Evolutionary conservation across 768 basidiomycete genomes (phyloP), one percentile per base, ranked within the genome.

Genomic region (Naematelia aurantialba): DNA sequence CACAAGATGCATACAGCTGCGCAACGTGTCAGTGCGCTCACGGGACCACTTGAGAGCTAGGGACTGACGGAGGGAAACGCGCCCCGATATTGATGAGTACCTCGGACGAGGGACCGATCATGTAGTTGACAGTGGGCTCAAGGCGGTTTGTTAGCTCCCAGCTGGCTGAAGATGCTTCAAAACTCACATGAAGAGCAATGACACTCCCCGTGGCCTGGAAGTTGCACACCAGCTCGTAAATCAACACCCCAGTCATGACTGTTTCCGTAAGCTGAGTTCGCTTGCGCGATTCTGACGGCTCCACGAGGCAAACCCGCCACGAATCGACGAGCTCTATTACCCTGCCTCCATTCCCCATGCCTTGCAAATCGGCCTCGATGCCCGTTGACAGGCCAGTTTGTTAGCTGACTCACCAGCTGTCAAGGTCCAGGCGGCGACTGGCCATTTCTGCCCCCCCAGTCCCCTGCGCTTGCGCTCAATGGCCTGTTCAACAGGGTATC

Each of bases 401-500:
- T n/a, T n/a, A 39, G 8, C 34, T 39, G 8, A 39, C 83, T 61
- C 60, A 91, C 91, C 60, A 21, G 72, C 54, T 11, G 74, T 65
- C 39, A 79, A 48, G 4, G 62, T 45, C 77, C 78, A 96, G 12
- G 85, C 87, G 85, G 87, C 82, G 61, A 86, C 84, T 29, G 90
- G 89, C 74, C 88, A 82, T 61, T 75, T 83, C 78, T 97, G 94
- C 21, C 89, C 82, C 5, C 88, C 88, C 49, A 94, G 82, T 0
- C 91, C 90, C 27, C 87, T 82, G 72, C 83, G 87, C 81, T 94
- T 94, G 70, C 89, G 82, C 70, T 92, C 88, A 70, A 96, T 91
- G 50, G 87, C 83, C 69, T 93, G 87, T 61, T 88, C 84, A 2
- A 71, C 31, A 2, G 77, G 76, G n/a, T 59, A 60, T 24, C 58